Percentiles rank a stretch among this genome's conserved stretches.
Evolutionary conservation across 2,329 filamentous ascomycete species (phyloP).

Genomic region (Sporothrix brasiliensis): DNA sequence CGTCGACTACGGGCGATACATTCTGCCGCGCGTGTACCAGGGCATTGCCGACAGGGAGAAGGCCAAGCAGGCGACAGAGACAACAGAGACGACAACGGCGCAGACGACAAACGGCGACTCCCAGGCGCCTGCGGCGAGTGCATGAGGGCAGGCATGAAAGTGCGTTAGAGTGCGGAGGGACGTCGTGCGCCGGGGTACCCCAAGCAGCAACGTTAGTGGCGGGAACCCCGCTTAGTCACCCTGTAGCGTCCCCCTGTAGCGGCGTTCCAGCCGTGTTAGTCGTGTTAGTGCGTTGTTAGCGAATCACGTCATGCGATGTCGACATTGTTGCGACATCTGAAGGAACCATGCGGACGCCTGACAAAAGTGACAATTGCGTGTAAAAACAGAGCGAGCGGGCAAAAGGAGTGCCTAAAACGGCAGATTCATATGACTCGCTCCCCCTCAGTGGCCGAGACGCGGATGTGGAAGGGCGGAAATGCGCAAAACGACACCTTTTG

Average conservation of each 20-base stretch:
- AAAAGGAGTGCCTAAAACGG: not conserved
- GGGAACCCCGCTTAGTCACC: constrained; percentile 16
- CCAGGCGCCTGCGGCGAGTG: not conserved
- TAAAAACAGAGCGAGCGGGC: not conserved
- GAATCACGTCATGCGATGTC: constrained; percentile 24
- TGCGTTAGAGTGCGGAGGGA: not conserved
- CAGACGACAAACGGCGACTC: constrained; percentile 15
- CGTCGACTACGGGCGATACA: constrained; percentile 60
- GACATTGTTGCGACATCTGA: constrained; percentile 11
- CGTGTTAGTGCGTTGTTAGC: constrained; percentile 15
- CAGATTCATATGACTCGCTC: not conserved
- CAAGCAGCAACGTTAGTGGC: too few species aligned
- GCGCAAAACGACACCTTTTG: not conserved
- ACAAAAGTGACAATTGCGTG: not conserved
- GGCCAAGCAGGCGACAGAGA: not conserved
- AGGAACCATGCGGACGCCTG: too few species aligned
- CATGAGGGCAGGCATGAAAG: not conserved
- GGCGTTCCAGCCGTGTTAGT: not conserved
- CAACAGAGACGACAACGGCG: not conserved
- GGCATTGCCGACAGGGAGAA: constrained; percentile 40
- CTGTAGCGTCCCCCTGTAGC: not conserved
- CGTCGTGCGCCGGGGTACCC: too few species aligned
- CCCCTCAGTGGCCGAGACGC: not conserved
- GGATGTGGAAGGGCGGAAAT: not conserved
- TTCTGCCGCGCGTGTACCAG: constrained; percentile 55